Conservation (phyloP, 2,329 filamentous ascomycete genomes). For the Diatrype stigma region DNA sequence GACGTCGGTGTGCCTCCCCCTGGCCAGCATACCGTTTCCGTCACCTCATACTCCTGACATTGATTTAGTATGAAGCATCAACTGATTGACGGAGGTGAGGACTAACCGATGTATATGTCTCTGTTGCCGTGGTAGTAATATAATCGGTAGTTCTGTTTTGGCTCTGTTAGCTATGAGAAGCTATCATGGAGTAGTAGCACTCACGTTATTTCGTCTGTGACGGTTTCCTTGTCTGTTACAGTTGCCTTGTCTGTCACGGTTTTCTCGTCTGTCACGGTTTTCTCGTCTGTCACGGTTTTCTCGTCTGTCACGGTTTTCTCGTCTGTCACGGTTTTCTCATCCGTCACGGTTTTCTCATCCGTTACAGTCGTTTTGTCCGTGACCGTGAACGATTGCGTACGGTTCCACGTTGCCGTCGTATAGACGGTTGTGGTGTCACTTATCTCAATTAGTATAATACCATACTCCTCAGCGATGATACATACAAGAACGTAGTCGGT, state of each 20-base stretch:
- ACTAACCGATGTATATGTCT: constrained; percentile 2
- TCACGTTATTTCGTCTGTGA: constrained; percentile 6
- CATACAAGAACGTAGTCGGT: constrained; percentile 13
- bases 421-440: constrained; percentile 10
- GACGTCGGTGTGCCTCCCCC: not conserved
- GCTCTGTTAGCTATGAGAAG: not conserved
- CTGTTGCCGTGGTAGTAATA: constrained; percentile 3
- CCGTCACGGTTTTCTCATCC: constrained; percentile 8
- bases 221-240: constrained; percentile 9
- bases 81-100: not conserved
- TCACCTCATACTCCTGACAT: not conserved
- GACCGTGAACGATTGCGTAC: constrained; percentile 4
- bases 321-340: no score
- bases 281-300: no score
- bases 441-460: constrained; percentile 13
- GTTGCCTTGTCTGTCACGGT: constrained; percentile 12
- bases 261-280: constrained; percentile 11
- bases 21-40: not conserved
- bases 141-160: constrained; percentile 1
- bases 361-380: constrained; percentile 11
- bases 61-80: not conserved
- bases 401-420: constrained; percentile 3
- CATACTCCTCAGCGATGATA: constrained; percentile 8
- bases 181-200: not conserved
- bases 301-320: no score